Percentiles rank a stretch among this genome's conserved stretches.
phyloP scores from a whole-genome alignment of 2,329 filamentous ascomycete species.

The Eurotiales sp. region DNA sequence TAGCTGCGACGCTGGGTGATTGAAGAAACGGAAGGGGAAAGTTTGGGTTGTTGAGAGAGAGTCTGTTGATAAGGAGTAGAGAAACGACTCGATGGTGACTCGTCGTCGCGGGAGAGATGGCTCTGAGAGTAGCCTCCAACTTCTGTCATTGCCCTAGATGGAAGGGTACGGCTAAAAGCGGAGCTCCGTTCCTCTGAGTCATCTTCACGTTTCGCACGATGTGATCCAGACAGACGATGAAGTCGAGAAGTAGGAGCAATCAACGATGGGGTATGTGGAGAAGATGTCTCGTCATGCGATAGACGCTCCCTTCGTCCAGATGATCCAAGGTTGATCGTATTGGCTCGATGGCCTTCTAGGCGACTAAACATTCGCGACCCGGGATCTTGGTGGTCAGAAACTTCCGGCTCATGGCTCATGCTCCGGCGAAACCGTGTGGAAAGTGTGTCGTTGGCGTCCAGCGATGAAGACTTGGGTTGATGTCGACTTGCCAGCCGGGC shows the following conservation, averaged over 20 bases:
- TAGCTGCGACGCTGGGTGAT: conserved; percentile 38
- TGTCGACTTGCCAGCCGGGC: conserved; percentile 22
- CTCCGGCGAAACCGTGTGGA: conserved; percentile 33
- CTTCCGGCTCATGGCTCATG: conserved; percentile 37
- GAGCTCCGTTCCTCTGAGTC: conserved; percentile 30
- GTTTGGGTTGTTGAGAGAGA: conserved; percentile 22
- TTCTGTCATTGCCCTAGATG: conserved; percentile 42
- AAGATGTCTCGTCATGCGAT: conserved; percentile 27
- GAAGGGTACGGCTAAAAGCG: conserved; percentile 33
- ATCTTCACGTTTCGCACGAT: conserved; percentile 34
- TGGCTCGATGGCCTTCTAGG: conserved; percentile 40
- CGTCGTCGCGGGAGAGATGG: conserved; percentile 26
- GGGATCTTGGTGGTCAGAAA: conserved; percentile 21
- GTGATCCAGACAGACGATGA: conserved; percentile 38
- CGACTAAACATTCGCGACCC: conserved; percentile 28
- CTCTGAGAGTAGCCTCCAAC: conserved; percentile 26
- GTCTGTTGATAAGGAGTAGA: conserved; percentile 17
- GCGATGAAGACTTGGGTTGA: conserved; percentile 3
- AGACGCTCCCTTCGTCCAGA: conserved; percentile 17
- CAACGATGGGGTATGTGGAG: conserved; percentile 24
- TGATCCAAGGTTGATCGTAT: conserved; percentile 27
- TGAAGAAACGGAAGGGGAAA: conserved; percentile 27
- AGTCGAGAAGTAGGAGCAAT: conserved; percentile 33
- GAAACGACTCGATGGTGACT: conserved; percentile 22
- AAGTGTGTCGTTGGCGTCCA: conserved; percentile 23